phyloP scores from a whole-genome alignment of 1,284 basidiomycete genomes.

The Marasmius sp. region DNA sequence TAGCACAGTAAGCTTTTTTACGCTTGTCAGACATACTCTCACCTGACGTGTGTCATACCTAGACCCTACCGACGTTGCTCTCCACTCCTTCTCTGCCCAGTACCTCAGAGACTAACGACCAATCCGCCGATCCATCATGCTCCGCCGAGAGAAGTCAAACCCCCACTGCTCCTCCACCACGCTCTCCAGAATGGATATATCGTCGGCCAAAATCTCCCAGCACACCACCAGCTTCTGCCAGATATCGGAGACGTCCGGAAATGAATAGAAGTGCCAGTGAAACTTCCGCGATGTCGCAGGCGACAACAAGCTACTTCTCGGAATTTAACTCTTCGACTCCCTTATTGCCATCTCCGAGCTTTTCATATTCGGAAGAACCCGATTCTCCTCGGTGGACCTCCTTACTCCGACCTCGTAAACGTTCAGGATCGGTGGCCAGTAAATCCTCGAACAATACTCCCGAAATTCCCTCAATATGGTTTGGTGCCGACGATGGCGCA shows the following conservation, averaged over 20 bases:
- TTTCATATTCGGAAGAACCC: neutral
- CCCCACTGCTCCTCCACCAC: slow-evolving; percentile 21
- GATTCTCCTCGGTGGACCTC: slow-evolving; percentile 10
- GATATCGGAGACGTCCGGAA: slow-evolving; percentile 6
- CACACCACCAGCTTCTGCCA: slow-evolving; percentile 11
- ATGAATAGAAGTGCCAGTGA: neutral
- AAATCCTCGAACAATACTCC: slow-evolving; percentile 1
- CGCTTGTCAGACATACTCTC: neutral
- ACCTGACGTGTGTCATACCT: neutral
- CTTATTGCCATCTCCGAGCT: neutral
- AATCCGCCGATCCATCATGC: slow-evolving; percentile 5
- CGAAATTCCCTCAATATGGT: slow-evolving; percentile 13
- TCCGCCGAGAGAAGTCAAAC: slow-evolving; percentile 5
- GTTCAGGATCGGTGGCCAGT: neutral
- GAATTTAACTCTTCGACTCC: slow-evolving; percentile 4
- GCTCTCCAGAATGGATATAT: slow-evolving; percentile 44
- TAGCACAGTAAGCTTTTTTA: neutral
- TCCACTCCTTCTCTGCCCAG: slow-evolving; percentile 9
- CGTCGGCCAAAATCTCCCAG: slow-evolving; percentile 40
- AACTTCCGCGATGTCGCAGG: neutral
- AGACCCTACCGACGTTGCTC: slow-evolving; percentile 15
- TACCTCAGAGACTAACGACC: slow-evolving; percentile 7
- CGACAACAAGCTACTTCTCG: neutral
- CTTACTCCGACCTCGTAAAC: slow-evolving; percentile 7
- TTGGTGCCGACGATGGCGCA: slow-evolving; percentile 6